A percentile compares a stretch with the other conserved stretches of the same genome.
Conservation (phyloP, 1,139 yeast genomes). For the Pichia sp. region DNA sequence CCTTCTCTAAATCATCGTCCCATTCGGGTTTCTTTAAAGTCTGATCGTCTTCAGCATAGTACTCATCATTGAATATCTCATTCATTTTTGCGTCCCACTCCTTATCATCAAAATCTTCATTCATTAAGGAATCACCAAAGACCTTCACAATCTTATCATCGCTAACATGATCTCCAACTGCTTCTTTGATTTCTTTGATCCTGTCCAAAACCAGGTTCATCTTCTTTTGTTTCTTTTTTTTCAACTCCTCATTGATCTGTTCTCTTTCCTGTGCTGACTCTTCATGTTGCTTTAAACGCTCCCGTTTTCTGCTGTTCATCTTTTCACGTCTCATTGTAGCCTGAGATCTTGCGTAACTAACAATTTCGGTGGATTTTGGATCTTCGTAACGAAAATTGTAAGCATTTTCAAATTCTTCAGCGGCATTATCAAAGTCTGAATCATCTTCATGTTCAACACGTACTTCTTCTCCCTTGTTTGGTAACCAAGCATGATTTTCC, state of each 20-base stretch:
- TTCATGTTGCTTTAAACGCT: slow-evolving; percentile 68
- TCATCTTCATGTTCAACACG: slow-evolving; percentile 59
- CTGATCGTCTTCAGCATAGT: slow-evolving; percentile 37
- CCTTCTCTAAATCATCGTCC: slow-evolving; percentile 36
- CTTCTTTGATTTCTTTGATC: slow-evolving; percentile 70
- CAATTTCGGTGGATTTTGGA: slow-evolving; percentile 83
- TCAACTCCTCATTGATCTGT: slow-evolving; percentile 58
- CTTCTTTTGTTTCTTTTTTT: slow-evolving; percentile 71
- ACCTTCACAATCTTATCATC: slow-evolving; percentile 60
- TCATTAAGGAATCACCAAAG: slow-evolving; percentile 69
- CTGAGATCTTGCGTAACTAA: slow-evolving; percentile 94
- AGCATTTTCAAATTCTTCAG: slow-evolving; percentile 84
- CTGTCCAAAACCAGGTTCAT: slow-evolving; percentile 75
- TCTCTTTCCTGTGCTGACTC: slow-evolving; percentile 48
- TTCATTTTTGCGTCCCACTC: slow-evolving; percentile 92
- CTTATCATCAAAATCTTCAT: slow-evolving; percentile 84
- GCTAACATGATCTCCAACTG: slow-evolving; percentile 73
- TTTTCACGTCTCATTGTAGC: slow-evolving; percentile 85
- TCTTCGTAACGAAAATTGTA: slow-evolving; percentile 95
- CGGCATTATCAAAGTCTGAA: slow-evolving; percentile 88
- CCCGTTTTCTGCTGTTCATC: slow-evolving; percentile 71
- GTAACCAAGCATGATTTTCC: slow-evolving; percentile 84
- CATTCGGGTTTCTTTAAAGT: slow-evolving; percentile 45
- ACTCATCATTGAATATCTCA: slow-evolving; percentile 79
- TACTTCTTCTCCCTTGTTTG: slow-evolving; percentile 43